phyloP scores from a whole-genome alignment of 2,329 filamentous ascomycete genomes.

The Drechslerella dactyloides region DNA sequence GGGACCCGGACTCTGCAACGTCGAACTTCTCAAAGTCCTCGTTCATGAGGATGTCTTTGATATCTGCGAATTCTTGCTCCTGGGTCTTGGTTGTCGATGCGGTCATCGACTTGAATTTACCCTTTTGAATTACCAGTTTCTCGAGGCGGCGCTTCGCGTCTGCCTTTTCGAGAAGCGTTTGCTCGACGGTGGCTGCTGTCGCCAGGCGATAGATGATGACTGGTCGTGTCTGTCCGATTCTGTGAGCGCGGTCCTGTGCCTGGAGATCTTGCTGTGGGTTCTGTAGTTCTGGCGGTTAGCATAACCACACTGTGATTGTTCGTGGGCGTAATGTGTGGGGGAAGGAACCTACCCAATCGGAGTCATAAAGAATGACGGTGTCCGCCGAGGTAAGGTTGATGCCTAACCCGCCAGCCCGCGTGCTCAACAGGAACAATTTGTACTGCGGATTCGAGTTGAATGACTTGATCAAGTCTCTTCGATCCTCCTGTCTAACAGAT shows the following conservation, averaged over 20 bases:
- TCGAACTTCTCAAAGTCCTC: slow-evolving; percentile 75
- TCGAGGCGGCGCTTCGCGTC: slow-evolving; percentile 91
- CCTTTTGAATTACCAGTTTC: slow-evolving; percentile 94
- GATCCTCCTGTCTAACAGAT: slow-evolving; percentile 75
- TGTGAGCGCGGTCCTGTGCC: slow-evolving; percentile 91
- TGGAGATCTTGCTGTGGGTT: slow-evolving; percentile 97
- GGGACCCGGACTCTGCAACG: slow-evolving; percentile 65
- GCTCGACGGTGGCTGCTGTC: slow-evolving; percentile 90
- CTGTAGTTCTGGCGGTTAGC: slow-evolving; percentile 67
- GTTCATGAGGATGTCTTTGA: slow-evolving; percentile 69
- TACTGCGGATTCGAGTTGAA: slow-evolving; percentile 72
- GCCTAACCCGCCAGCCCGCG: slow-evolving; percentile 88
- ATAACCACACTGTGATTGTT: slow-evolving; percentile 28
- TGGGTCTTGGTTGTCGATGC: slow-evolving; percentile 65
- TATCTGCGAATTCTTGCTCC: slow-evolving; percentile 58
- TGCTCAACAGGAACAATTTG: slow-evolving; percentile 85
- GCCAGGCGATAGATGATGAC: slow-evolving; percentile 94
- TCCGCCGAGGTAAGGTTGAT: slow-evolving; percentile 93
- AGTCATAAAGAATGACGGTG: slow-evolving; percentile 90
- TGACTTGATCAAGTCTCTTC: slow-evolving; percentile 72
- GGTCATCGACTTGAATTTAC: slow-evolving; percentile 73
- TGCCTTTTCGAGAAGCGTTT: slow-evolving; percentile 81
- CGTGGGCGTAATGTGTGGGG: too few relatives aligned
- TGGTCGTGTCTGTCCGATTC: slow-evolving; percentile 89
- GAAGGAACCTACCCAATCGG: slow-evolving; percentile 58